Conservation (phyloP, 1,284 basidiomycete species). For the Malassezia japonica region DNA sequence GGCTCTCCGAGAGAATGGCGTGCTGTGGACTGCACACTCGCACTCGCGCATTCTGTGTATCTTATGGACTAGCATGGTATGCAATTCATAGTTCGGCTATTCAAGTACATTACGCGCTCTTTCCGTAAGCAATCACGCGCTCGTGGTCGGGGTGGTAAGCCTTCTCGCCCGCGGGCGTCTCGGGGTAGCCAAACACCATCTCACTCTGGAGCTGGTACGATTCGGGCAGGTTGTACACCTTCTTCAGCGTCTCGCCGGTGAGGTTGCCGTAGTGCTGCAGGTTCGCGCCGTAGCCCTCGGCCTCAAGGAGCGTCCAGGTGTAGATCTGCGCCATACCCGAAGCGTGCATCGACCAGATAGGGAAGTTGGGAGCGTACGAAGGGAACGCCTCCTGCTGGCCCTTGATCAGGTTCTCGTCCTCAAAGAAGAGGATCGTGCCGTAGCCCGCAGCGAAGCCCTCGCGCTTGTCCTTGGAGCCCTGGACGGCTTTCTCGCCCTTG, state of each 20-base stretch:
- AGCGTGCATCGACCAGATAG: constrained; percentile 29
- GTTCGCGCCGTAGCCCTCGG: constrained; percentile 51
- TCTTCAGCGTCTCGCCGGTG: constrained; percentile 30
- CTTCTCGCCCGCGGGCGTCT: constrained; percentile 46
- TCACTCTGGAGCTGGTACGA: constrained; percentile 50
- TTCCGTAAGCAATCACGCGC: constrained; percentile 39
- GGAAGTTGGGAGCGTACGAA: constrained; percentile 49
- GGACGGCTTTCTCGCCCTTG: constrained; percentile 21
- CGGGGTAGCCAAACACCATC: constrained; percentile 51
- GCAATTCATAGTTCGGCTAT: too few relatives aligned
- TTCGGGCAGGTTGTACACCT: constrained; percentile 46
- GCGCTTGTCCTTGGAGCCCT: constrained; percentile 30
- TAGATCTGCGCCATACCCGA: constrained; percentile 49
- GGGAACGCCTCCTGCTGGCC: constrained; percentile 48
- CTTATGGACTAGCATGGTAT: too few relatives aligned
- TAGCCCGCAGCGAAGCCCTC: constrained; percentile 49
- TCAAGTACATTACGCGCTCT: constrained; percentile 3
- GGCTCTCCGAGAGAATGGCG: too few relatives aligned
- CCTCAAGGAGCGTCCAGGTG: constrained; percentile 51
- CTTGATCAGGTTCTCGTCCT: constrained; percentile 26
- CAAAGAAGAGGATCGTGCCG: constrained; percentile 52
- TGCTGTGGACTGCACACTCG: too few relatives aligned
- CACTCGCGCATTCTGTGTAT: too few relatives aligned
- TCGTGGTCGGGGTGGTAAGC: constrained; percentile 49
- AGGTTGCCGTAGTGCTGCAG: constrained; percentile 48